Base-by-base conservation (phyloP, 148 eudicot genomes). In the Selenicereus undatus region DNA sequence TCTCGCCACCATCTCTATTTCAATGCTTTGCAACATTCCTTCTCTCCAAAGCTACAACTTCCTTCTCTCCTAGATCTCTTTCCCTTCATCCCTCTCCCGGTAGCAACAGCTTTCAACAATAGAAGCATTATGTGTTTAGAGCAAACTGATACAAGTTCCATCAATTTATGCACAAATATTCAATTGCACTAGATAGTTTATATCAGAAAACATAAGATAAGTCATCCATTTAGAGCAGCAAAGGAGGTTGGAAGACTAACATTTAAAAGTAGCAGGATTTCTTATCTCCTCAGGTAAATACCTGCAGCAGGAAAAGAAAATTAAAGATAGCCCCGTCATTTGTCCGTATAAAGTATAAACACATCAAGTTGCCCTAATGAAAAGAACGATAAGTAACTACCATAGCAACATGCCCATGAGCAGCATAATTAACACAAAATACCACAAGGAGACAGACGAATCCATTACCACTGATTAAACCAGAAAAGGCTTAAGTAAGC, bases 251-350 rank as follows among this genome's bases (percentile, higher is more conserved):
- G 81, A 79, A 82, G 74, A 89, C 98, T 91, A 62, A 97, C 99
- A 94, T 87, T 92, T 97, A 83, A 97, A 97, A 68, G 97, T 89
- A 27, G 87, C 81, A n/a, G 99, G 97, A 82, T 97, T 88, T 84
- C 98, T 92, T 98, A 97, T 94, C 97, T 97, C 99, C 87, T 94
- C 93, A 17, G 99, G 99, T 52, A 97, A 86, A 86, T 92, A 91
- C 81, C 99, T 94, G 92, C 85, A 81, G 83, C 77, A 69, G 75
- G 54, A 64, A 68, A 70, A 54, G 71, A 73, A 42, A 66, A 45
- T 39, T 70, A 27, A 9, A 26, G 62, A 14, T 20, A 75, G 60
- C 48, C 52, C 35, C 24, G 13, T 52, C 26, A 1, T 35, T 20
- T 51, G 51, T n/a, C 2, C 32, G 10, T 27, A 16, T 17, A 26